Evolutionary conservation across 2,329 filamentous ascomycete species (phyloP).

Genomic region (Alternaria incomplexa): DNA sequence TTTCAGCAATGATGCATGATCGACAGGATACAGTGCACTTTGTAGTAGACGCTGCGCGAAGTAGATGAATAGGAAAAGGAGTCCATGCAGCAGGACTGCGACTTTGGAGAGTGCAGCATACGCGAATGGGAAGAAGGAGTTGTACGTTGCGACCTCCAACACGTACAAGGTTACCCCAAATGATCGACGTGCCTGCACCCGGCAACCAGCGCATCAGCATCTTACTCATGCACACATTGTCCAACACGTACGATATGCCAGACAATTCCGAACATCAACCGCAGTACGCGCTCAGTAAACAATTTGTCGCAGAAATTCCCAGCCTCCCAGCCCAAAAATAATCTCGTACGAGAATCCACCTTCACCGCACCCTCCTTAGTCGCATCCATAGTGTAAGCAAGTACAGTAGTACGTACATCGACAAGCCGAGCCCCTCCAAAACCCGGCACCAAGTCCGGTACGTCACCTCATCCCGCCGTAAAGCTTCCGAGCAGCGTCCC

Average conservation of each 20-base stretch:
- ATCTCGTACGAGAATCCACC: neutral
- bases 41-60: neutral
- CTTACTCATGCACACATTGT: slow-evolving; percentile 6
- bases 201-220: neutral
- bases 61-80: neutral
- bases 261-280: neutral
- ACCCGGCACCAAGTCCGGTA: neutral
- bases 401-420: neutral
- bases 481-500: neutral
- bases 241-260: neutral
- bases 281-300: neutral
- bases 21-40: neutral
- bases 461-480: neutral
- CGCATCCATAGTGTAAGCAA: neutral
- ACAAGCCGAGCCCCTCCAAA: neutral
- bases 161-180: neutral
- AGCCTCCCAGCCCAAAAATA: neutral
- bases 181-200: neutral
- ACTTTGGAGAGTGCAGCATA: neutral
- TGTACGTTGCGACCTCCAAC: neutral
- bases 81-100: neutral
- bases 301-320: neutral
- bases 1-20: neutral
- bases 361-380: neutral
- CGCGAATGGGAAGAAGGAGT: neutral